phyloP scores from a whole-genome alignment of 2,329 filamentous ascomycete genomes.

The Macrophomina pseudophaseolina region DNA sequence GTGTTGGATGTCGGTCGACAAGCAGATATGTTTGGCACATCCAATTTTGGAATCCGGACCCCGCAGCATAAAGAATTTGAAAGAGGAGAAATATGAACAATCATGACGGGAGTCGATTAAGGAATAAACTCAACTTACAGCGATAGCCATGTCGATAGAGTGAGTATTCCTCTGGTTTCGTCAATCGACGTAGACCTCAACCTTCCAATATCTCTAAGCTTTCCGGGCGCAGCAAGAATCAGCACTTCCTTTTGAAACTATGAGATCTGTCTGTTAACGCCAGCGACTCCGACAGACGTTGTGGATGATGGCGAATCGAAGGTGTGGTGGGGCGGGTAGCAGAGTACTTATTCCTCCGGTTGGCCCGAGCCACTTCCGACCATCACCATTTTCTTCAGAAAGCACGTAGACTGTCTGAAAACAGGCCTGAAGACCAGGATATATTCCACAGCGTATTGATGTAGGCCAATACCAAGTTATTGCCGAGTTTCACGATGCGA shows the following conservation, averaged over 20 bases:
- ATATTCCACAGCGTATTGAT: too few species aligned
- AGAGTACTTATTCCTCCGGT: background rate
- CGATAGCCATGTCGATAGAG: conserved; percentile 9
- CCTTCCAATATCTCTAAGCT: background rate
- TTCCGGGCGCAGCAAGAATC: background rate
- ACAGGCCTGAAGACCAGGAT: too few species aligned
- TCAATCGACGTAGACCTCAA: too few species aligned
- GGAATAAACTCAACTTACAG: background rate
- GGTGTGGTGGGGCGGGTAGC: background rate
- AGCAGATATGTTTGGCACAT: too few species aligned
- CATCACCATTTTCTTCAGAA: background rate
- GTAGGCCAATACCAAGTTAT: too few species aligned
- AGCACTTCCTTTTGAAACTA: too few species aligned
- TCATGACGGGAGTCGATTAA: background rate
- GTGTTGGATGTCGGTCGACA: too few species aligned
- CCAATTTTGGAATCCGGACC: too few species aligned
- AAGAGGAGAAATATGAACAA: background rate
- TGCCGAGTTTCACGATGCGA: too few species aligned
- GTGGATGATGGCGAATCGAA: conserved; percentile 3
- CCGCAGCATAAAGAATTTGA: background rate
- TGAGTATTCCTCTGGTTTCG: too few species aligned
- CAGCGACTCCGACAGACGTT: background rate
- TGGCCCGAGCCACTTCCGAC: background rate
- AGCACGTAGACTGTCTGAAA: too few species aligned
- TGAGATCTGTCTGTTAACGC: background rate